Conservation (phyloP, 805 yeast genomes). For the Yarrowia phangngaensis region DNA sequence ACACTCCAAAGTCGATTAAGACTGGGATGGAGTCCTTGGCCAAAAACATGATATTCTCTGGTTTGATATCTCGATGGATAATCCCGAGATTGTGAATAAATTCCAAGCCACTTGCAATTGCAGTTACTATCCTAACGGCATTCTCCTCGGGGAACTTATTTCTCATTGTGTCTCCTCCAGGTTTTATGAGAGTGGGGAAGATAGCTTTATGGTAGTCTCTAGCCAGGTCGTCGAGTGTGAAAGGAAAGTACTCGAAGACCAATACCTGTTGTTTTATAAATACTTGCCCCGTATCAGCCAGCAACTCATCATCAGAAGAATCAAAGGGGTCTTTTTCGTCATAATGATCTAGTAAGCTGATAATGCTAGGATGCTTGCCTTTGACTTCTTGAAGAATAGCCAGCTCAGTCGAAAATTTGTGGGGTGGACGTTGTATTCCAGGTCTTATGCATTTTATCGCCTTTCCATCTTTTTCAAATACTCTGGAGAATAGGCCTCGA, state of each 20-base stretch:
- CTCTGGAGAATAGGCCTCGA: slow-evolving; percentile 47
- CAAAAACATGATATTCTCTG: slow-evolving; percentile 58
- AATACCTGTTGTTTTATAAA: slow-evolving; percentile 42
- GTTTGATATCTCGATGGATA: slow-evolving; percentile 63
- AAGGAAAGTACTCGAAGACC: slow-evolving; percentile 34
- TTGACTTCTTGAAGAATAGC: slow-evolving; percentile 38
- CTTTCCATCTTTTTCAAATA: slow-evolving; percentile 39
- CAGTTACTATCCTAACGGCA: slow-evolving; percentile 30
- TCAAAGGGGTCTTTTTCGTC: slow-evolving; percentile 30
- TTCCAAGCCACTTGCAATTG: slow-evolving; percentile 55
- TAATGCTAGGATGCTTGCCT: slow-evolving; percentile 28
- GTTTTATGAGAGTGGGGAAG: slow-evolving; percentile 34
- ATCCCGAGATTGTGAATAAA: slow-evolving; percentile 61
- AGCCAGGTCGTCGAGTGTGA: slow-evolving; percentile 42
- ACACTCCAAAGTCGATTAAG: slow-evolving; percentile 67
- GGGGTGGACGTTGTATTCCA: slow-evolving; percentile 54
- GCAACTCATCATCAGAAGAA: slow-evolving; percentile 35
- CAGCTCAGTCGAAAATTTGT: slow-evolving; percentile 48
- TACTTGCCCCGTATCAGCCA: slow-evolving; percentile 36
- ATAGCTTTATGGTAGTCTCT: slow-evolving; percentile 39
- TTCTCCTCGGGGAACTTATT: slow-evolving; percentile 43
- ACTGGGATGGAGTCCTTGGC: slow-evolving; percentile 39
- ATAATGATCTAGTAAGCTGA: slow-evolving; percentile 35
- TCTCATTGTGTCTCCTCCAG: slow-evolving; percentile 33
- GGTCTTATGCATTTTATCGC: slow-evolving; percentile 51